A percentile compares a stretch with the other conserved stretches of the same genome.
Evolutionary conservation across 2,329 filamentous ascomycete genomes (phyloP).

Genomic region (Plenodomus lindquistii): DNA sequence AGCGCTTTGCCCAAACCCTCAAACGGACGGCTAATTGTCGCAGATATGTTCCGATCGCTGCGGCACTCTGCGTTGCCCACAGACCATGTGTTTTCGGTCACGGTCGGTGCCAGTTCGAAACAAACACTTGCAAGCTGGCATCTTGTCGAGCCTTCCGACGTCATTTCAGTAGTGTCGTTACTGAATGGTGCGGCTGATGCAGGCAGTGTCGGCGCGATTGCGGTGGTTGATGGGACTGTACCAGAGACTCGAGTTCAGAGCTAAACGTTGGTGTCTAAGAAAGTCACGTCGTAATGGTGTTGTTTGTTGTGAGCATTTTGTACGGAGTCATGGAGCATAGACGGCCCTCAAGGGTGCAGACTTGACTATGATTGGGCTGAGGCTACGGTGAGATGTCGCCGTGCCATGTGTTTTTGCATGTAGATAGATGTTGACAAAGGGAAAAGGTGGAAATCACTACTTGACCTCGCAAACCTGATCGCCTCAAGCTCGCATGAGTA

Average conservation of each 20-base stretch:
- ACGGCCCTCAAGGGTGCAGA: background rate
- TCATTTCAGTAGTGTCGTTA: slow-evolving; percentile 68
- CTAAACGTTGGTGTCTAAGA: background rate
- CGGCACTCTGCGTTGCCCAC: slow-evolving; percentile 58
- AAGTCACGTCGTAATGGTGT: background rate
- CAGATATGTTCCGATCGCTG: slow-evolving; percentile 83
- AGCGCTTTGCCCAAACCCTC: background rate
- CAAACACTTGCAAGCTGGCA: slow-evolving; percentile 90
- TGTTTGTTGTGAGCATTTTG: slow-evolving; percentile 19
- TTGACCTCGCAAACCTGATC: no score
- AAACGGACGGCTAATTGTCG: slow-evolving; percentile 9
- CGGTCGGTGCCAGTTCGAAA: slow-evolving; percentile 89
- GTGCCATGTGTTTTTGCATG: background rate
- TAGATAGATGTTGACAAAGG: background rate
- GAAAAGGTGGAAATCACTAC: background rate
- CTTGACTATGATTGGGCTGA: background rate
- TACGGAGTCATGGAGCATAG: slow-evolving; percentile 20
- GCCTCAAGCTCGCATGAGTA: no score
- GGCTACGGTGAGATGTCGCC: background rate
- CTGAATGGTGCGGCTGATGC: slow-evolving; percentile 56
- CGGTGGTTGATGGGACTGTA: slow-evolving; percentile 45
- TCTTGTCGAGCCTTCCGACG: slow-evolving; percentile 83
- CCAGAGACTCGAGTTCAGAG: slow-evolving; percentile 38
- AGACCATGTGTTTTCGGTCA: slow-evolving; percentile 83
- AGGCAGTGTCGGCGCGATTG: slow-evolving; percentile 46